A percentile compares a stretch with the other conserved stretches of the same genome.
Conservation (phyloP, 768 basidiomycete species). For the Mycena vulgaris region DNA sequence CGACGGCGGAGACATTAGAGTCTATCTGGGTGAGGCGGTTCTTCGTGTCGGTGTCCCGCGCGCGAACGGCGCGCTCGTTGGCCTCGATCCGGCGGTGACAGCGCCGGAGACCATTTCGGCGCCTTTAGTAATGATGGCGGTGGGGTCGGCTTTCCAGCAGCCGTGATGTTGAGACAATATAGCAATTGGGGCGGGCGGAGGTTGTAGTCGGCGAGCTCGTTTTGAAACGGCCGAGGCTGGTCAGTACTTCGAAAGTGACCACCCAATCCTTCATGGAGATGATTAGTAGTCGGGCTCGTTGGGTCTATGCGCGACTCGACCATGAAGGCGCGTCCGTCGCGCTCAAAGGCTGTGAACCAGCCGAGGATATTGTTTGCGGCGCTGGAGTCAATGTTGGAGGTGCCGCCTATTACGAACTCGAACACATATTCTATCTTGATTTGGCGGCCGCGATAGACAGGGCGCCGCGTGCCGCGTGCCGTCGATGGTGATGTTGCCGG, state of each 20-base stretch:
- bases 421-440: neutral
- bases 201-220: neutral
- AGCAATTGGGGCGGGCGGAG: neutral
- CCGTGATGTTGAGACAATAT: neutral
- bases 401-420: neutral
- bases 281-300: neutral
- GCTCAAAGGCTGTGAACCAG: neutral
- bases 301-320: neutral
- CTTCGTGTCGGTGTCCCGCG: neutral
- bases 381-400: no score
- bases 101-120: neutral
- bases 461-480: no score
- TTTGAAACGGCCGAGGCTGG: neutral
- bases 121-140: neutral
- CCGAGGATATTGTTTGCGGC: neutral
- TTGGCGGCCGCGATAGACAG: neutral
- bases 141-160: neutral
- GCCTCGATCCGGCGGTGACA: neutral
- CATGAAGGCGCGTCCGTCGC: neutral
- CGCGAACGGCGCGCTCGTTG: neutral
- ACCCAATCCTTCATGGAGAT: neutral
- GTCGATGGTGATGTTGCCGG: no score
- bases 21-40: no score
- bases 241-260: neutral
- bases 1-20: no score